phyloP scores from a whole-genome alignment of 2,329 filamentous ascomycete genomes.

The Cercospora brassicicola region DNA sequence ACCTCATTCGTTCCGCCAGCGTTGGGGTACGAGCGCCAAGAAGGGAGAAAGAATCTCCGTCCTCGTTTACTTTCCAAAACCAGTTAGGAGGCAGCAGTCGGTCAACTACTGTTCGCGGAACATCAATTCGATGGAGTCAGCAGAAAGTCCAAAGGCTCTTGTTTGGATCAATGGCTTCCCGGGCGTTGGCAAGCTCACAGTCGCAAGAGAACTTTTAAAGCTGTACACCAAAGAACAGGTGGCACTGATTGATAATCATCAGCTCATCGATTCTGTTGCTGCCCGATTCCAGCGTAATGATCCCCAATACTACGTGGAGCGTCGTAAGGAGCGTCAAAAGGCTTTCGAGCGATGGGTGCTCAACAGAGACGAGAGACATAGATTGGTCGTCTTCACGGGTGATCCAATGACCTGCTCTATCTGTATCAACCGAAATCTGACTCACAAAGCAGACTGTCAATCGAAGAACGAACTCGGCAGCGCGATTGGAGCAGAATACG shows the following conservation, averaged over 20 bases:
- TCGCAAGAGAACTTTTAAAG: background rate
- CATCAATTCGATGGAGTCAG: background rate
- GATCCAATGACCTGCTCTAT: no score
- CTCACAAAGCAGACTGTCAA: background rate
- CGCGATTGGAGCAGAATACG: background rate
- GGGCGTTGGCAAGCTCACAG: conserved; percentile 6
- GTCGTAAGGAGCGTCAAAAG: background rate
- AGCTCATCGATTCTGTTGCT: conserved; percentile 9
- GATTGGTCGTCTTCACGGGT: background rate
- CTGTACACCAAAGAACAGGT: background rate
- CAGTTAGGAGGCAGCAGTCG: background rate
- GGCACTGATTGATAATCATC: conserved; percentile 5
- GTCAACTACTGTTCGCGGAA: background rate
- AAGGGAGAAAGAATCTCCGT: background rate
- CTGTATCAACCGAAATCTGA: background rate
- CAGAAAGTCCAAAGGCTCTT: background rate
- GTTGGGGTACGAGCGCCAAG: background rate
- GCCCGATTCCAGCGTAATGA: background rate
- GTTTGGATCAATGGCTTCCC: conserved; percentile 14
- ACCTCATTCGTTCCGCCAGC: background rate
- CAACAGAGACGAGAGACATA: background rate
- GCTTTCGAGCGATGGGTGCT: background rate
- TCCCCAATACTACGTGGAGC: background rate
- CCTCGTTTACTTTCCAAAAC: background rate
- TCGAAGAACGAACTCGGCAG: background rate